These are phyloP conservation scores for Schizopora paradoxa DNA, from an alignment of 1,284 basidiomycete genomes.

Conservation along the genomic window DNA sequence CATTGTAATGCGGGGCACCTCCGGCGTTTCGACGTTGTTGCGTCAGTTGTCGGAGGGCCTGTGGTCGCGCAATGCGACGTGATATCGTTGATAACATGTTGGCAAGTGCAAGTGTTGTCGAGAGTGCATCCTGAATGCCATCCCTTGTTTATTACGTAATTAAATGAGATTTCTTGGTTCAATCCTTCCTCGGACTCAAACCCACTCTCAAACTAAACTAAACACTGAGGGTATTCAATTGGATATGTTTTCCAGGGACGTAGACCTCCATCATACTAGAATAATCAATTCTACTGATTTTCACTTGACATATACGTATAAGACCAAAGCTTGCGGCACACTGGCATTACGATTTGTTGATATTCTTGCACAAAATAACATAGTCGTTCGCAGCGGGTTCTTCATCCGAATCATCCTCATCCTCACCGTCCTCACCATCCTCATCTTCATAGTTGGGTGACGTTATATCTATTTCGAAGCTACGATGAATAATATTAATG, in stretches of 20 bases:
- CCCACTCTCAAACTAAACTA: no score
- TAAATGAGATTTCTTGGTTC: no score
- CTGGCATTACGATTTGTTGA: no score
- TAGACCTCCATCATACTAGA: no score
- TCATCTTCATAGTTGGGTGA: slow-evolving; percentile 43
- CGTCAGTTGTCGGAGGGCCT: not conserved
- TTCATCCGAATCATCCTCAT: slow-evolving; percentile 28
- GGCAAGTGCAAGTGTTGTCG: no score
- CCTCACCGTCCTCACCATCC: slow-evolving; percentile 27
- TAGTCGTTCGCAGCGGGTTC: slow-evolving; percentile 33
- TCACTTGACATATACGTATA: no score
- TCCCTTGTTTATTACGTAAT: no score
- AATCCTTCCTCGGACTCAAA: no score
- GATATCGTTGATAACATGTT: slow-evolving; percentile 15
- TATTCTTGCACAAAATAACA: slow-evolving; percentile 42
- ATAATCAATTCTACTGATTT: slow-evolving; percentile 12
- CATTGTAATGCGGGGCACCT: slow-evolving; percentile 77
- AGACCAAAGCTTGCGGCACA: no score
- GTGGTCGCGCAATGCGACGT: slow-evolving; percentile 12
- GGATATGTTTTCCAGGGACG: no score
- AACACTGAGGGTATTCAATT: no score
- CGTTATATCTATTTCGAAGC: slow-evolving; percentile 48
- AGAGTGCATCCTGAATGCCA: no score
- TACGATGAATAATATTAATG: slow-evolving; percentile 23
- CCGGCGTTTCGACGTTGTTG: slow-evolving; percentile 16